A percentile compares a stretch with the other conserved stretches of the same genome.
Evolutionary conservation across 2,329 filamentous ascomycete genomes (phyloP).

Genomic region (Fusarium palustre): DNA sequence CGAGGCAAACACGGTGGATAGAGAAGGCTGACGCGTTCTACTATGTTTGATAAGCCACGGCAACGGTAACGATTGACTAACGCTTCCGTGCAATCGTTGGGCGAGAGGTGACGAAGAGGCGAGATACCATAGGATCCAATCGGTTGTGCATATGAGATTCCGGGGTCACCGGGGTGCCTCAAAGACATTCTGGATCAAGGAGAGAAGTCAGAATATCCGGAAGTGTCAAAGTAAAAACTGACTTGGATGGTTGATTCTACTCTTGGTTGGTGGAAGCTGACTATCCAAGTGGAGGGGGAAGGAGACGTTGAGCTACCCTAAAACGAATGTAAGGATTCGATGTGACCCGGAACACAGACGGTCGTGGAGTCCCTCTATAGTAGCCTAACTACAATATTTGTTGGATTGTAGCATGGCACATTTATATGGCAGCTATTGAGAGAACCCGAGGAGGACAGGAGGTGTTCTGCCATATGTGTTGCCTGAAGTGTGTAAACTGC

Average conservation of each 20-base stretch:
- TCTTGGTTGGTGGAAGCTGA: constrained; percentile 39
- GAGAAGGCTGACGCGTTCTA: constrained; percentile 42
- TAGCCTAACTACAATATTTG: neutral
- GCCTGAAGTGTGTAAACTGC: constrained; percentile 9
- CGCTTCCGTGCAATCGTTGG: constrained; percentile 23
- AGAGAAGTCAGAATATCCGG: constrained; percentile 22
- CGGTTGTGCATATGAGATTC: constrained; percentile 43
- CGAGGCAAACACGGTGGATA: constrained; percentile 21
- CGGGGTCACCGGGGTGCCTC: constrained; percentile 36
- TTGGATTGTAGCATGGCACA: neutral
- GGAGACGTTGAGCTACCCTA: constrained; percentile 20
- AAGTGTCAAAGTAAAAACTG: constrained; percentile 13
- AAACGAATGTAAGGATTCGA: constrained; percentile 15
- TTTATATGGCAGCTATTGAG: neutral
- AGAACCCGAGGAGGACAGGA: neutral
- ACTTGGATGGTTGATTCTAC: constrained; percentile 28
- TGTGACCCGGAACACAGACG: constrained; percentile 5
- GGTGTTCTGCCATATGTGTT: neutral
- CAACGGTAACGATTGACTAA: neutral
- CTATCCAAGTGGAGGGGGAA: constrained; percentile 21
- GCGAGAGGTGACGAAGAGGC: constrained; percentile 22
- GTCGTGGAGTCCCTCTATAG: neutral
- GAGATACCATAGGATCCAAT: constrained; percentile 43
- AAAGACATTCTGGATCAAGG: constrained; percentile 35
- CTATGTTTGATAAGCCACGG: constrained; percentile 30